phyloP scores from a whole-genome alignment of 176 grass and related monocot genomes.

The Zizania latifolia region DNA sequence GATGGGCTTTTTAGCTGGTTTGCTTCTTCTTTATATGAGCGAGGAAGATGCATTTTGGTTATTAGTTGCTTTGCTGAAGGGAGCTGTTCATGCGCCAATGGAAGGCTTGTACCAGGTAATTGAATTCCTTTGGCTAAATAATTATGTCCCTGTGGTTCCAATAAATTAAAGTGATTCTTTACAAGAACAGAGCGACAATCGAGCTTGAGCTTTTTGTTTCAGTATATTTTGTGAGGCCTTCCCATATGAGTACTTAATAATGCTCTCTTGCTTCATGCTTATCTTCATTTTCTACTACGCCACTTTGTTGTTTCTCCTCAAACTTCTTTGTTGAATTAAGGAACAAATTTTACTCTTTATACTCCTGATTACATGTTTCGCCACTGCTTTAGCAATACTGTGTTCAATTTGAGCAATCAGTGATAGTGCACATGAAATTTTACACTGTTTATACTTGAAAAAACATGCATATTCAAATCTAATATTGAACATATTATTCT shows the following conservation, averaged over 20 bases:
- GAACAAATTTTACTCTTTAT: not conserved
- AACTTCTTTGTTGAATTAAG: not conserved
- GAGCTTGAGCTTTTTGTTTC: not conserved
- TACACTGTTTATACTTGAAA: not conserved
- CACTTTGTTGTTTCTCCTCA: not conserved
- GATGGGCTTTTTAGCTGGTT: conserved; percentile 94
- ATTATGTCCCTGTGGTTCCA: not conserved
- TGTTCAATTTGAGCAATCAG: not conserved
- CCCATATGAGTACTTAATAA: not conserved
- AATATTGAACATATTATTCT: conserved; percentile 20
- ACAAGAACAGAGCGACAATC: not conserved
- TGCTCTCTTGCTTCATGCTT: not conserved
- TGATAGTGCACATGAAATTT: not conserved
- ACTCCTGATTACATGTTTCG: not conserved
- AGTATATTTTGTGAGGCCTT: not conserved
- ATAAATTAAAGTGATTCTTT: not conserved
- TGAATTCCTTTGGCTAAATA: not conserved
- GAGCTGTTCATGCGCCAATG: conserved; percentile 96
- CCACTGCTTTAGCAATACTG: not conserved
- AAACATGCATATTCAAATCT: conserved; percentile 1
- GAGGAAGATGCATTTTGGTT: conserved; percentile 98
- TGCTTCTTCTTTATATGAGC: conserved; percentile 97
- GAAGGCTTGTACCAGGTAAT: conserved; percentile 97
- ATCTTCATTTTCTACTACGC: not conserved
- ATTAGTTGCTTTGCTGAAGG: conserved; percentile 91